phyloP scores from a whole-genome alignment of 176 grass and related monocot genomes.

The Cenchrus americanus region DNA sequence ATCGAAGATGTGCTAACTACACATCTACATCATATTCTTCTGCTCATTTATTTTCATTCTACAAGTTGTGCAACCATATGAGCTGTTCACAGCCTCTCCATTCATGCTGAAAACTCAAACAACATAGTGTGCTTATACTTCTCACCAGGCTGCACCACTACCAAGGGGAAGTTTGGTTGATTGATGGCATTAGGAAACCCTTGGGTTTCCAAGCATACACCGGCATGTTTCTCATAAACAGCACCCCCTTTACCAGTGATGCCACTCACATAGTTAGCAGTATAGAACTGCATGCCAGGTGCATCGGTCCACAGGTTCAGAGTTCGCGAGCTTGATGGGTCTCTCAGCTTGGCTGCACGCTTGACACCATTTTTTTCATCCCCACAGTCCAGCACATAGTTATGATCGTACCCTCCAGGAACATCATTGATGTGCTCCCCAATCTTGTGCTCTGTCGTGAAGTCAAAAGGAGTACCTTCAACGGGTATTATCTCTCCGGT shows the following conservation, averaged over 20 bases:
- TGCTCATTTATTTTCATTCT: constrained; percentile 41
- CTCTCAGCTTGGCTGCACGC: constrained; percentile 68
- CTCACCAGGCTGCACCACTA: constrained; percentile 68
- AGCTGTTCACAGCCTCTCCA: constrained; percentile 24
- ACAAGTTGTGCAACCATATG: constrained; percentile 14
- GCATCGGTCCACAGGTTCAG: constrained; percentile 78
- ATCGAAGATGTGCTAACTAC: not conserved
- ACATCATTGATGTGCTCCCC: constrained; percentile 57
- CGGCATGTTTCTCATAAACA: constrained; percentile 67
- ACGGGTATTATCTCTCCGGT: constrained; percentile 73
- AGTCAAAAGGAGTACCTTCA: constrained; percentile 71
- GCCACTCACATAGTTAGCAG: constrained; percentile 67
- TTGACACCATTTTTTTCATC: constrained; percentile 75
- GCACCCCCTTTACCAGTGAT: constrained; percentile 68
- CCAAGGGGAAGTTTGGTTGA: constrained; percentile 65
- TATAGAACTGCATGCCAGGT: constrained; percentile 89
- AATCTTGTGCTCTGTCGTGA: constrained; percentile 60
- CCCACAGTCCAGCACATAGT: constrained; percentile 62
- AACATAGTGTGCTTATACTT: constrained; percentile 88
- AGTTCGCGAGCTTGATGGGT: constrained; percentile 49
- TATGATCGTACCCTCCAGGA: constrained; percentile 68
- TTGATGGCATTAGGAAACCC: constrained; percentile 95
- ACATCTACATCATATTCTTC: not conserved
- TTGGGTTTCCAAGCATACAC: constrained; percentile 92
- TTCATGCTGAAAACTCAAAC: constrained; percentile 63